A percentile compares a stretch with the other conserved stretches of the same genome.
Conservation (phyloP, 257 asterid genomes). For the Fraxinus pennsylvanica region DNA sequence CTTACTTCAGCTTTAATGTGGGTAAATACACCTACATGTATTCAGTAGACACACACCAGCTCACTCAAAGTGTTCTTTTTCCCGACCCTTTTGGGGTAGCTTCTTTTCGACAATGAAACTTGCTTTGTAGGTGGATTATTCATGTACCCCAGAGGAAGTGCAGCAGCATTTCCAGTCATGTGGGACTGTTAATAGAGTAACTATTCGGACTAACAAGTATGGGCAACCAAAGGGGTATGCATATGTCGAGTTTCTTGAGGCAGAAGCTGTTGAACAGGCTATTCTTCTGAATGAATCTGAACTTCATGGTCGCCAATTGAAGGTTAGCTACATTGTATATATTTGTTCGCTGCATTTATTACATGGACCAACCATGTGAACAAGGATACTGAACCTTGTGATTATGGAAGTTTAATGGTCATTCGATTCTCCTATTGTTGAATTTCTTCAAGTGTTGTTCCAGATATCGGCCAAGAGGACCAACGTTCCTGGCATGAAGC, state of each 20-base stretch:
- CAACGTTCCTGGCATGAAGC: constrained; percentile 82
- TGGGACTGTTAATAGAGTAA: constrained; percentile 81
- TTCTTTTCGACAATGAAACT: not conserved
- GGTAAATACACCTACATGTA: not conserved
- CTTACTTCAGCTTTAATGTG: not conserved
- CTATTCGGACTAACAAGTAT: constrained; percentile 69
- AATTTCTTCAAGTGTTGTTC: constrained; percentile 3
- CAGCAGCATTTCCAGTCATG: constrained; percentile 87
- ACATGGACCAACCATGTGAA: not conserved
- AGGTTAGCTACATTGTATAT: constrained; percentile 38
- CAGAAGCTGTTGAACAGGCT: constrained; percentile 76
- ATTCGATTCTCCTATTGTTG: constrained; percentile 6
- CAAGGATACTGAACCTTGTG: not conserved
- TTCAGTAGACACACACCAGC: not conserved
- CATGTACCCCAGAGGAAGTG: constrained; percentile 83
- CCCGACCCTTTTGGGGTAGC: not conserved
- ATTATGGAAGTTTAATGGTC: not conserved
- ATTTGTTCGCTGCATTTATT: not conserved
- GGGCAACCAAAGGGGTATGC: constrained; percentile 88
- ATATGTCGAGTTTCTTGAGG: constrained; percentile 76
- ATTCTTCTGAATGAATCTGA: constrained; percentile 69
- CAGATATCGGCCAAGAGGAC: constrained; percentile 80
- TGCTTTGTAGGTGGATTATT: constrained; percentile 64
- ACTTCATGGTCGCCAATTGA: constrained; percentile 81
- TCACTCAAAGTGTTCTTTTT: not conserved